These are phyloP conservation scores for Parastagonospora nodorum DNA, from an alignment of 2,329 filamentous ascomycete species.

Conservation along the genomic window DNA sequence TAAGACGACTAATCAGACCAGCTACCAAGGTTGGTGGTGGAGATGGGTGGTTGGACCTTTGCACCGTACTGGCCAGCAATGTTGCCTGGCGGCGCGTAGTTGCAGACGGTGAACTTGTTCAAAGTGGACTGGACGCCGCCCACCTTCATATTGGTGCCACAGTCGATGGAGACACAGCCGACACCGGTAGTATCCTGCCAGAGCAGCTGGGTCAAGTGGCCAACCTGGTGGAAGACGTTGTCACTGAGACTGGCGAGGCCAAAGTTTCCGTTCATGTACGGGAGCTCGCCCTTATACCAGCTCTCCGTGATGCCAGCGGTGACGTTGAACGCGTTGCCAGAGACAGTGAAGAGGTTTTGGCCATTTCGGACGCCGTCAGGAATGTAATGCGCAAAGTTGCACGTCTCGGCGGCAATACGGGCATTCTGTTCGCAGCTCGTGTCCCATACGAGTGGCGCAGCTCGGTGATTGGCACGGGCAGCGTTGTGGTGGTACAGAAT, in stretches of 20 bases:
- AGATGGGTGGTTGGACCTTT: conserved; percentile 55
- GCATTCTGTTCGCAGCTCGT: conserved; percentile 64
- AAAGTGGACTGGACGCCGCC: conserved; percentile 20
- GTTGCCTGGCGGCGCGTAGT: conserved; percentile 76
- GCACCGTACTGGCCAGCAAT: conserved; percentile 57
- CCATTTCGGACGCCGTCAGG: conserved; percentile 65
- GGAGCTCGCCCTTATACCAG: conserved; percentile 87
- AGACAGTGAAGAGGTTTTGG: conserved; percentile 85
- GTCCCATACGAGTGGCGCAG: conserved; percentile 68
- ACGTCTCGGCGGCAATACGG: conserved; percentile 71
- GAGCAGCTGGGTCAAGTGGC: conserved; percentile 46
- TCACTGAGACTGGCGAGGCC: conserved; percentile 61
- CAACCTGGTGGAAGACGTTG: conserved; percentile 41
- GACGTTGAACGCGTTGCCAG: conserved; percentile 59
- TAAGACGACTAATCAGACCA: conserved; percentile 34
- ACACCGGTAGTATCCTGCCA: conserved; percentile 47
- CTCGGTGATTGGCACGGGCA: conserved; percentile 83
- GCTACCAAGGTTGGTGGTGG: conserved; percentile 23
- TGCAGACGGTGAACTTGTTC: conserved; percentile 73
- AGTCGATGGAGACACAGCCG: conserved; percentile 42
- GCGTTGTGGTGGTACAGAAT: conserved; percentile 78
- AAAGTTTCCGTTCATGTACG: conserved; percentile 62
- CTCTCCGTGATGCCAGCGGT: conserved; percentile 74
- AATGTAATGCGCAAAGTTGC: conserved; percentile 70
- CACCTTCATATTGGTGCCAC: conserved; percentile 31